Evolutionary conservation across 2,329 filamentous ascomycete genomes (phyloP).

Genomic region (Botrytis byssoidea): DNA sequence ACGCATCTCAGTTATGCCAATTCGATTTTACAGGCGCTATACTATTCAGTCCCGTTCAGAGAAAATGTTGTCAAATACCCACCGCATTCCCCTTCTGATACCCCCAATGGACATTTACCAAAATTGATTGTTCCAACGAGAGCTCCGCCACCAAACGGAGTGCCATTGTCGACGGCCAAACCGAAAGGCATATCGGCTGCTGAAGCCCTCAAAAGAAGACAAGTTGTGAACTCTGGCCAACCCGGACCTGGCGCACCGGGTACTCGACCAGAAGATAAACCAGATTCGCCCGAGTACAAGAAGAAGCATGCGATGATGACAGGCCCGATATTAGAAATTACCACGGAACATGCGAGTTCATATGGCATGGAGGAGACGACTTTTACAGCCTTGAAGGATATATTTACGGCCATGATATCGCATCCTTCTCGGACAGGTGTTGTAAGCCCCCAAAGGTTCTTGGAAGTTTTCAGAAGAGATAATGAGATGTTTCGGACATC

Average conservation of each 20-base stretch:
- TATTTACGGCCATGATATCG: constrained; percentile 85
- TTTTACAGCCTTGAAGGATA: constrained; percentile 92
- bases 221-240: constrained; percentile 54
- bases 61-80: constrained; percentile 93
- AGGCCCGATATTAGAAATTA: constrained; percentile 82
- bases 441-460: constrained; percentile 84
- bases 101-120: constrained; percentile 57
- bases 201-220: constrained; percentile 57
- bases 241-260: constrained; percentile 51
- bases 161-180: constrained; percentile 48
- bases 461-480: constrained; percentile 89
- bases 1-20: constrained; percentile 79
- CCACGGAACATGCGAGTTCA: constrained; percentile 71
- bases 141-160: constrained; percentile 46
- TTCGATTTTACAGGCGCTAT: constrained; percentile 95
- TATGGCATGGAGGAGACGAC: constrained; percentile 95
- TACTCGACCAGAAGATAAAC: constrained; percentile 79
- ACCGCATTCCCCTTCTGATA: constrained; percentile 65
- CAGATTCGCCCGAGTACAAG: constrained; percentile 93
- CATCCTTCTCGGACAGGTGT: constrained; percentile 83
- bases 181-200: constrained; percentile 54
- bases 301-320: constrained; percentile 92
- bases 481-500: constrained; percentile 97
- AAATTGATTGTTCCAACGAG: constrained; percentile 61
- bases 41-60: constrained; percentile 91